phyloP scores from a whole-genome alignment of 2,329 filamentous ascomycete species.

The Alternaria panax region DNA sequence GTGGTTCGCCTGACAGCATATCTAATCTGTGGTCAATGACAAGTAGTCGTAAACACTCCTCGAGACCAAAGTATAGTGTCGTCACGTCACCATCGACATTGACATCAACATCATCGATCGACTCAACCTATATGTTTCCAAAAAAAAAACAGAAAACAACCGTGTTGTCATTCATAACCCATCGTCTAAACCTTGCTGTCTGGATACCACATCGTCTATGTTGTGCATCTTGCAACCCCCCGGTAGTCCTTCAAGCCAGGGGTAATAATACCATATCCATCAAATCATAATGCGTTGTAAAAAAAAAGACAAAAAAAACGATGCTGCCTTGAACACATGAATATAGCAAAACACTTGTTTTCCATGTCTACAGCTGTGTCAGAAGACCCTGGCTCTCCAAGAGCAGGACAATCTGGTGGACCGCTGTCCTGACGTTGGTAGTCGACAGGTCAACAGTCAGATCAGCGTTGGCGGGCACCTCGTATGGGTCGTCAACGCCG shows the following conservation, averaged over 20 bases:
- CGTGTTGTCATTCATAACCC: not conserved
- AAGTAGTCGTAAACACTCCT: not conserved
- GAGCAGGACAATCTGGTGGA: conserved; percentile 95
- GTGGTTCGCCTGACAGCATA: not conserved
- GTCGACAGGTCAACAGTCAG: conserved; percentile 84
- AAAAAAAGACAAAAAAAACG: not conserved
- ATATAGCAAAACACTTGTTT: not conserved
- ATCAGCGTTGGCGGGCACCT: conserved; percentile 80
- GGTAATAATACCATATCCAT: not conserved
- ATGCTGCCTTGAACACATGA: not conserved
- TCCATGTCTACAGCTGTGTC: conserved; percentile 59
- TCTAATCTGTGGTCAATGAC: not conserved
- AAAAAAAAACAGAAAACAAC: not conserved
- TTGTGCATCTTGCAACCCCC: not conserved
- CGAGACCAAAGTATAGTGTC: not conserved
- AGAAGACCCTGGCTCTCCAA: conserved; percentile 89
- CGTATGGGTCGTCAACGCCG: conserved; percentile 96
- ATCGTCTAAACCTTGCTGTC: conserved; percentile 7
- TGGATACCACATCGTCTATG: conserved; percentile 10
- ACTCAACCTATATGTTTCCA: not conserved
- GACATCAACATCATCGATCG: not conserved
- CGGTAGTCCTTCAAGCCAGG: not conserved
- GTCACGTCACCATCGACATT: not conserved
- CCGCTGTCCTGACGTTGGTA: conserved; percentile 88
- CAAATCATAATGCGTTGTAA: conserved; percentile 1